phyloP scores from a whole-genome alignment of 2,329 filamentous ascomycete species.

The Remersonia thermophila region DNA sequence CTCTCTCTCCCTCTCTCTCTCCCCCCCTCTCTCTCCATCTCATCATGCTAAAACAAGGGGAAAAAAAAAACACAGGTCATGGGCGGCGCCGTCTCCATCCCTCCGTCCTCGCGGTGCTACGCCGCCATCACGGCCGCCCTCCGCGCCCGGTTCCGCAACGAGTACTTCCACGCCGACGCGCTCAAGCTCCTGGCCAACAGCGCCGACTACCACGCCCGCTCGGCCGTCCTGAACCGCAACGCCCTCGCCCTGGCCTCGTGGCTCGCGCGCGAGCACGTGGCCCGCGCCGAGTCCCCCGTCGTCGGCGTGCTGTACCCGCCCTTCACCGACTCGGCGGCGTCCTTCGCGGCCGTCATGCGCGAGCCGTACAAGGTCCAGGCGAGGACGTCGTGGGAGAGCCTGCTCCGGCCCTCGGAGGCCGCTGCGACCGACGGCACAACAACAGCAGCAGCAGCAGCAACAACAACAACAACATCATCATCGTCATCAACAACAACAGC shows the following conservation, averaged over 20 bases:
- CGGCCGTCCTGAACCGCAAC: slow-evolving; percentile 41
- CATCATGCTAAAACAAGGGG: too few relatives aligned
- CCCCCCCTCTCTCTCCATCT: neutral
- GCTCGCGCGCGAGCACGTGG: slow-evolving; percentile 15
- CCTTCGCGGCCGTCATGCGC: slow-evolving; percentile 27
- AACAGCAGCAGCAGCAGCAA: too few relatives aligned
- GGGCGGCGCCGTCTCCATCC: slow-evolving; percentile 38
- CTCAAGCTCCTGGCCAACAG: slow-evolving; percentile 37
- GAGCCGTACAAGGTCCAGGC: too few relatives aligned
- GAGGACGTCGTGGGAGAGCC: too few relatives aligned
- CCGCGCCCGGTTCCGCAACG: slow-evolving; percentile 26
- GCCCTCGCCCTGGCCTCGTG: slow-evolving; percentile 36
- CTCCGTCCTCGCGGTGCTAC: slow-evolving; percentile 33
- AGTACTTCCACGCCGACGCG: slow-evolving; percentile 36
- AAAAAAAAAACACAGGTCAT: too few relatives aligned
- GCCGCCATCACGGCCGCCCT: slow-evolving; percentile 23
- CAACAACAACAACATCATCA: slow-evolving; percentile 14
- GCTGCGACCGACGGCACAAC: too few relatives aligned
- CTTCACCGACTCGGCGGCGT: slow-evolving; percentile 22
- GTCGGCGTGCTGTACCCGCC: slow-evolving; percentile 32
- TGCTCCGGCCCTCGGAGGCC: too few relatives aligned
- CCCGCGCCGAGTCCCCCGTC: slow-evolving; percentile 21
- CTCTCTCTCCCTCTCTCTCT: neutral
- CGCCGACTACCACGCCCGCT: slow-evolving; percentile 38
- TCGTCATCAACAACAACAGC: too few relatives aligned